These are phyloP conservation scores for Podospora appendiculata DNA, from an alignment of 495 filamentous ascomycete species.

Conservation along the genomic window DNA sequence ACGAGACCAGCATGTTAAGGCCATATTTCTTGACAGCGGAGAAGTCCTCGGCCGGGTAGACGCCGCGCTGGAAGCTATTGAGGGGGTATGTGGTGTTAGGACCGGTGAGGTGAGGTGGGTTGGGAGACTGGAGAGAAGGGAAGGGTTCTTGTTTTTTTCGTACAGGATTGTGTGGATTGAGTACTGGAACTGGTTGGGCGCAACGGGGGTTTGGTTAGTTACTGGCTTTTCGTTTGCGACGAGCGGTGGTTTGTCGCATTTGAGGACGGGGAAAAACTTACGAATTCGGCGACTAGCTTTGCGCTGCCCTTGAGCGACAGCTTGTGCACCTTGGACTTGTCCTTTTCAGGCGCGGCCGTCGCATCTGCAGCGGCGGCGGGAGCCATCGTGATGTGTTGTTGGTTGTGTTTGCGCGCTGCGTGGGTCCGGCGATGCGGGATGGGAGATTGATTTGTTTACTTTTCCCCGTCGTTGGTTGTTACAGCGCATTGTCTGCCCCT, in stretches of 20 bases:
- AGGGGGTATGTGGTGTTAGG: neutral
- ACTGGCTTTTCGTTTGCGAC: neutral
- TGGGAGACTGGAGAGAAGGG: neutral
- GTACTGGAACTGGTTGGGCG: slow-evolving; percentile 71
- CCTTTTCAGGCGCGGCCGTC: slow-evolving; percentile 40
- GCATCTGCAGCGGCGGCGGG: slow-evolving; percentile 1
- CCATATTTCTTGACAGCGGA: slow-evolving; percentile 98
- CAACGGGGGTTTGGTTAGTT: slow-evolving; percentile 5
- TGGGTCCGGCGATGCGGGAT: too few species aligned
- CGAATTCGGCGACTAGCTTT: slow-evolving; percentile 91
- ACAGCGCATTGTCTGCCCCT: too few species aligned
- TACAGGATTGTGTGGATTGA: slow-evolving; percentile 91
- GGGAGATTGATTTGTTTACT: neutral
- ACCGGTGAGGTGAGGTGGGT: neutral
- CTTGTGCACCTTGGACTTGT: slow-evolving; percentile 90
- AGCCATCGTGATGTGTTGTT: neutral
- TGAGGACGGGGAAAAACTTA: slow-evolving; percentile 37
- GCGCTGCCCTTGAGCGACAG: slow-evolving; percentile 89
- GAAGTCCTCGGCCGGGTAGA: slow-evolving; percentile 98
- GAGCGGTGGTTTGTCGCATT: neutral
- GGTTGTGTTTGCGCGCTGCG: neutral
- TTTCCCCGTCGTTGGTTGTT: neutral
- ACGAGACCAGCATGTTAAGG: slow-evolving; percentile 94
- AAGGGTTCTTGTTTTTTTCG: neutral
- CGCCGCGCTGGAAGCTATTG: slow-evolving; percentile 80